Evolutionary conservation across 2,329 filamentous ascomycete species (phyloP), one percentile per base, ranked within the genome.

Genomic region (Chalara sp.): DNA sequence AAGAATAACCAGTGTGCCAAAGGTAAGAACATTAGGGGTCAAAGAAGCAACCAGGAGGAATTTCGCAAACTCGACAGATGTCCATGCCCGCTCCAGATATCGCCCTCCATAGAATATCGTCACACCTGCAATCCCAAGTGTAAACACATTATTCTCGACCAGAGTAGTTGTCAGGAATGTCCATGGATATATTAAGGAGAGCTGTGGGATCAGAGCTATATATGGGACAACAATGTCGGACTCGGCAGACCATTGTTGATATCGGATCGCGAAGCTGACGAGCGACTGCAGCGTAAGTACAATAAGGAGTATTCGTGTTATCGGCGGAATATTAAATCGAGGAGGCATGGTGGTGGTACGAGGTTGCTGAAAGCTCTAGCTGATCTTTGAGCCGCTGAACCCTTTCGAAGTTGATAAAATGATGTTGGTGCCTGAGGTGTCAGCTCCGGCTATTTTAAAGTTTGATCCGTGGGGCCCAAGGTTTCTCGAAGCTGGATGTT

Each of bases 11-110:
- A 93, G 86, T 56, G 87, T 73, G 31, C 82, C 71, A 65, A 93
- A 89, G 51, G 83, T 83, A 53, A 90, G 63, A 13, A 87, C 59
- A 68, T 96, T 97, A 33, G 93, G 90, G 50, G 96, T 76, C 63
- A 96, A 68, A 11, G 87, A 77, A 46, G 86, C 79, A 57, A 95
- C 76, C 12, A 87, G 72, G 45, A 96, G 75, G 67, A 96, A 96
- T 70, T 95, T 96, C 63, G 83, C 89, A 67, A 96, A 89, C 68
- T 97, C 92, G 51, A 80, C 81, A 30, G 89, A 92, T 32, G 90
- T 91, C 93, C 92, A 99, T 33, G 93, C 92, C 63, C 93, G 79
- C 76, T 99, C 93, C 28, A 99, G 80, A 68, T 99, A 99, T 61
- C 90, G 83, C 7, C 93, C 93, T 50, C 92, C 92, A 72, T 96